Evolutionary conservation across 2,329 filamentous ascomycete species (phyloP).

Genomic region (Triangularia setosa): DNA sequence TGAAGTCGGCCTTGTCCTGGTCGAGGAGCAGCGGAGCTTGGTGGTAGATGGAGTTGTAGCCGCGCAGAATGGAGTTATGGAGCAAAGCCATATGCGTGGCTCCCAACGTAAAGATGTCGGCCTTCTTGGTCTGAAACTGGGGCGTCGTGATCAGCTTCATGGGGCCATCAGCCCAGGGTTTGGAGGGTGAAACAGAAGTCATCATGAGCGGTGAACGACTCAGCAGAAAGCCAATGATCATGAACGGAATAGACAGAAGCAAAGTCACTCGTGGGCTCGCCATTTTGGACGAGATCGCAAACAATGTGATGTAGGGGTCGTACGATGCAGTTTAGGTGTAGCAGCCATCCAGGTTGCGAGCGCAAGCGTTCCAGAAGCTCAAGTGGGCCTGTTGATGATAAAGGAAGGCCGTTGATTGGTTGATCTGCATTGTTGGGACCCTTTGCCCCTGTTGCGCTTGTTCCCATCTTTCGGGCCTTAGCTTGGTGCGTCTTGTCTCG

Average conservation of each 20-base stretch:
- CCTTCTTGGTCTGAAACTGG: slow-evolving; percentile 50
- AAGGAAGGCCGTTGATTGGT: background rate
- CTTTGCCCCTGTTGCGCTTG: background rate
- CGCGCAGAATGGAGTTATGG: slow-evolving; percentile 59
- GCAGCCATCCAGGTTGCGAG: background rate
- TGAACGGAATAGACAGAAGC: slow-evolving; percentile 23
- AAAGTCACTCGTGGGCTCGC: slow-evolving; percentile 14
- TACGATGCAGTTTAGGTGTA: slow-evolving; percentile 10
- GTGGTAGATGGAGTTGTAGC: slow-evolving; percentile 60
- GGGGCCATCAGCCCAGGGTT: slow-evolving; percentile 52
- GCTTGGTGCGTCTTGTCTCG: background rate
- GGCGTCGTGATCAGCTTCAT: slow-evolving; percentile 53
- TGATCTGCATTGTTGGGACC: background rate
- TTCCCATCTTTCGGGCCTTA: background rate
- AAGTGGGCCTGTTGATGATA: slow-evolving; percentile 3
- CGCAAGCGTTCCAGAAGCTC: slow-evolving; percentile 1
- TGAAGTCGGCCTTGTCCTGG: slow-evolving; percentile 52
- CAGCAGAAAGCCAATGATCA: slow-evolving; percentile 34
- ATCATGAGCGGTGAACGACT: slow-evolving; percentile 39
- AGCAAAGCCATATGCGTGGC: slow-evolving; percentile 59
- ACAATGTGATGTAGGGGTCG: slow-evolving; percentile 2
- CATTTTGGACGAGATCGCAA: slow-evolving; percentile 13
- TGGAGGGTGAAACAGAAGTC: slow-evolving; percentile 32
- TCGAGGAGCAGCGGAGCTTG: slow-evolving; percentile 52
- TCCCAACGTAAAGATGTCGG: slow-evolving; percentile 55